Evolutionary conservation across 2,329 filamentous ascomycete genomes (phyloP).

Genomic region (Hypoxylon sp.): DNA sequence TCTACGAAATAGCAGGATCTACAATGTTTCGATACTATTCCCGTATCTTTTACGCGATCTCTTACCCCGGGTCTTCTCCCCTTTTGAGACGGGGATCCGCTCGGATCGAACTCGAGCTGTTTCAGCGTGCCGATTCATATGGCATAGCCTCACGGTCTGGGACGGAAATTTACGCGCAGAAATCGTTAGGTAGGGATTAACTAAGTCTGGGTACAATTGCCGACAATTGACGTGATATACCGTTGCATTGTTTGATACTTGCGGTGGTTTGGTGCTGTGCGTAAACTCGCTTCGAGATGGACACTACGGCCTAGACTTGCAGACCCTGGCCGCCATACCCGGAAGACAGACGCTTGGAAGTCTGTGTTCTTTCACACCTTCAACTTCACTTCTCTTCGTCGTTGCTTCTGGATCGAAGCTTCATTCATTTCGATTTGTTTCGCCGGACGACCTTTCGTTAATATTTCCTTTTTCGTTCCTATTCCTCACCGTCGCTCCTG

Average conservation of each 20-base stretch:
- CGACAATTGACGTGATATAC: constrained; percentile 22
- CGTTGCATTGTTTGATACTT: constrained; percentile 24
- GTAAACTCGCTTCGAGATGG: constrained; percentile 25
- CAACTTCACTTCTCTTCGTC: constrained; percentile 37
- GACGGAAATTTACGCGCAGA: constrained; percentile 13
- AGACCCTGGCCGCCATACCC: constrained; percentile 20
- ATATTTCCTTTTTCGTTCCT: constrained; percentile 33
- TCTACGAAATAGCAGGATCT: constrained; percentile 14
- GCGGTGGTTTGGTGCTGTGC: constrained; percentile 11
- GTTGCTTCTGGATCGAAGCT: constrained; percentile 48
- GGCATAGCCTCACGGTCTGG: constrained; percentile 40
- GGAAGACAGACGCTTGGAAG: constrained; percentile 17
- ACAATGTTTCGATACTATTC: constrained; percentile 17
- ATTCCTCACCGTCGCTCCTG: constrained; percentile 47
- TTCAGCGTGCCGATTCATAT: constrained; percentile 41
- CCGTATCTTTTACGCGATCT: constrained; percentile 18
- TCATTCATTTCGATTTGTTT: constrained; percentile 45
- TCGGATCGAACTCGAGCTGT: constrained; percentile 46
- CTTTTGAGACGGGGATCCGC: constrained; percentile 45
- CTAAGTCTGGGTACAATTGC: constrained; percentile 16
- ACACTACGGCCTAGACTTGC: constrained; percentile 5
- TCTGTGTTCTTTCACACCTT: constrained; percentile 37
- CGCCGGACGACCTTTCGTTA: constrained; percentile 41
- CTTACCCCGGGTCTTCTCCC: constrained; percentile 25
- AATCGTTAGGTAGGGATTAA: constrained; percentile 23